phyloP scores from a whole-genome alignment of 2,329 filamentous ascomycete genomes.

The Lecanicillium sp. region DNA sequence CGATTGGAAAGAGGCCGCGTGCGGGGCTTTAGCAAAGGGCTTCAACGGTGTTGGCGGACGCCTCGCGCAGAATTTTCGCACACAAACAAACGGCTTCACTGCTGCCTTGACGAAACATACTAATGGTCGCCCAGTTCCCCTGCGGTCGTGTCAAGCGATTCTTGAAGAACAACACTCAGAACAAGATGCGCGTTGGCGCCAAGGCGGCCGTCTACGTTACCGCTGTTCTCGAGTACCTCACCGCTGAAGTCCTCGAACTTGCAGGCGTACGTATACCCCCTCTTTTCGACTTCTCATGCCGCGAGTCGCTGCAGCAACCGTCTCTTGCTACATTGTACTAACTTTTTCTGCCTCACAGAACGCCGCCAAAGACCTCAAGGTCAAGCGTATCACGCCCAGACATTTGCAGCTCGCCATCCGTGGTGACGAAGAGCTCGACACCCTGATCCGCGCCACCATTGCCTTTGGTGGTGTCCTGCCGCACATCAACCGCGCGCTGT shows the following conservation, averaged over 20 bases:
- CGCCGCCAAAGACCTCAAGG: slow-evolving; percentile 97
- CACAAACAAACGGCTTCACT: background rate
- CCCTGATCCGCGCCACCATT: slow-evolving; percentile 93
- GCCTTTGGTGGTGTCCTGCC: slow-evolving; percentile 97
- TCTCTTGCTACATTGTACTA: slow-evolving; percentile 10
- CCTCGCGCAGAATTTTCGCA: slow-evolving; percentile 8
- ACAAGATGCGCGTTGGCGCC: slow-evolving; percentile 98
- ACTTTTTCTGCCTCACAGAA: slow-evolving; percentile 48
- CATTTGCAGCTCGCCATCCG: slow-evolving; percentile 97
- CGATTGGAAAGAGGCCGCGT: background rate
- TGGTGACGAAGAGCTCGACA: slow-evolving; percentile 96
- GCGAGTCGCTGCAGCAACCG: slow-evolving; percentile 13
- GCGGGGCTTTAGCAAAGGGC: slow-evolving; percentile 11
- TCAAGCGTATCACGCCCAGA: slow-evolving; percentile 98
- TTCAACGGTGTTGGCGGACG: slow-evolving; percentile 10
- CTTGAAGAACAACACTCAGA: slow-evolving; percentile 97
- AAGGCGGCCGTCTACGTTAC: slow-evolving; percentile 98
- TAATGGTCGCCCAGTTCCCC: slow-evolving; percentile 62
- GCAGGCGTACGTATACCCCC: slow-evolving; percentile 60
- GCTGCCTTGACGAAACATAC: slow-evolving; percentile 8
- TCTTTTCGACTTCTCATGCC: slow-evolving; percentile 6
- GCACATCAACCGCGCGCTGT: slow-evolving; percentile 94
- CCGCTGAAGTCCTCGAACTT: slow-evolving; percentile 93
- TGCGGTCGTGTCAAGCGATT: slow-evolving; percentile 99
- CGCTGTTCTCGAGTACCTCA: slow-evolving; percentile 95